Conservation (phyloP, 2,329 filamentous ascomycete species). For the Pseudogymnoascus sp. region DNA sequence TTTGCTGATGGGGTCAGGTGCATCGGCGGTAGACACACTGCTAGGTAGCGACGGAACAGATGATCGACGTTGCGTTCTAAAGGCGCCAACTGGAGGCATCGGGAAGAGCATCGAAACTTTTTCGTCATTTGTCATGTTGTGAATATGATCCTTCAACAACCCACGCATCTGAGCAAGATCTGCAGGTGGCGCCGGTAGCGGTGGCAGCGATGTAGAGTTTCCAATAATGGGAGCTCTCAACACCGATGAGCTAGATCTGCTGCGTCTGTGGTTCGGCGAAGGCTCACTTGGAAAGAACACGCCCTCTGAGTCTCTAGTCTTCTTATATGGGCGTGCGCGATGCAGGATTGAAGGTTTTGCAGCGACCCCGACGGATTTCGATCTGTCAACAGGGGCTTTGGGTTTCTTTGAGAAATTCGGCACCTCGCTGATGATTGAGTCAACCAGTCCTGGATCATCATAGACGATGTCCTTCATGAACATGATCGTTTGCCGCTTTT, state of each 20-base stretch:
- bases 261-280: conserved; percentile 35
- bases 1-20: conserved; percentile 19
- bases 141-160: conserved; percentile 43
- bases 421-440: conserved; percentile 40
- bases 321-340: conserved; percentile 26
- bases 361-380: conserved; percentile 12
- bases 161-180: conserved; percentile 33
- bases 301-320: conserved; percentile 30
- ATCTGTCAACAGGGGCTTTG: conserved; percentile 13
- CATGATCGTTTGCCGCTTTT: conserved; percentile 42
- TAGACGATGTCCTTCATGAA: conserved; percentile 49
- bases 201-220: conserved; percentile 18
- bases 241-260: conserved; percentile 42
- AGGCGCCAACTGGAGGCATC: conserved; percentile 26
- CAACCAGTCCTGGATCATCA: conserved; percentile 41
- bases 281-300: conserved; percentile 40
- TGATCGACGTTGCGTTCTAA: conserved; percentile 30
- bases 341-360: conserved; percentile 27
- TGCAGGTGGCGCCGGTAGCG: conserved; percentile 35
- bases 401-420: conserved; percentile 28
- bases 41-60: conserved; percentile 39
- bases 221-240: conserved; percentile 38
- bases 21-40: conserved; percentile 20
- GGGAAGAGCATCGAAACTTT: conserved; percentile 46
- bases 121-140: conserved; percentile 50